A percentile compares a stretch with the other conserved stretches of the same genome.
Evolutionary conservation across 2,329 filamentous ascomycete genomes (phyloP).

Genomic region (Ascochyta viciae-villosae): DNA sequence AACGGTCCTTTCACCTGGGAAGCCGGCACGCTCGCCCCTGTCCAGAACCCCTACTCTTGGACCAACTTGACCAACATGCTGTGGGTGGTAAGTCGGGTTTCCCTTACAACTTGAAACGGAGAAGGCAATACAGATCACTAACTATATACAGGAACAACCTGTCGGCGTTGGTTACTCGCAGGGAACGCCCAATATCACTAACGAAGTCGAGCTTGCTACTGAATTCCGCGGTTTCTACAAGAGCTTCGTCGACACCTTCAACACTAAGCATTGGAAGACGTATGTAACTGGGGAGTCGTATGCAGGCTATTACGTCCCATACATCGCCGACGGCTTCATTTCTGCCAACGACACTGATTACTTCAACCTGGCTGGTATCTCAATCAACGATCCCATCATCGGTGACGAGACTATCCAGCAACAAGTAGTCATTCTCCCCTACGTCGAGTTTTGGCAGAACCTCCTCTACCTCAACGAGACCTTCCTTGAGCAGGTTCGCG

Average conservation of each 20-base stretch:
- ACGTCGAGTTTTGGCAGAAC: conserved; percentile 50
- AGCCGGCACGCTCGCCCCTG: conserved; percentile 70
- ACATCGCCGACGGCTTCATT: conserved; percentile 63
- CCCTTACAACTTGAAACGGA: too few species aligned
- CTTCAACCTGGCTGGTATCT: conserved; percentile 60
- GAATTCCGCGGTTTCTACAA: conserved; percentile 61
- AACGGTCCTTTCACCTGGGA: conserved; percentile 70
- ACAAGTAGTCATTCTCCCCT: conserved; percentile 45
- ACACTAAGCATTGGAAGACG: conserved; percentile 60
- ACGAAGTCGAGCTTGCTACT: conserved; percentile 55
- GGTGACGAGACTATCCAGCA: conserved; percentile 52
- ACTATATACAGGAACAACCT: conserved; percentile 50
- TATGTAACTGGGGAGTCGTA: conserved; percentile 65
- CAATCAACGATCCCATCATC: conserved; percentile 58
- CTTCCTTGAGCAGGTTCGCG: conserved; percentile 47
- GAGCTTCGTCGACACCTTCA: conserved; percentile 63
- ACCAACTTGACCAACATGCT: conserved; percentile 53
- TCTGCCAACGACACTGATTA: conserved; percentile 59
- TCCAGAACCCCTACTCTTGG: conserved; percentile 75
- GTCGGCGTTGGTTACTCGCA: conserved; percentile 55
- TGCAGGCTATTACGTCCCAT: conserved; percentile 64
- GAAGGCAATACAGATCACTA: too few species aligned
- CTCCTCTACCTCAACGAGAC: conserved; percentile 54
- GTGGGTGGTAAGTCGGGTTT: conserved; percentile 40
- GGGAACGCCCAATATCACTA: conserved; percentile 54